Evolutionary conservation across 2,329 filamentous ascomycete genomes (phyloP), one percentile per base, ranked within the genome.

Genomic region (Corinectria fuckeliana): DNA sequence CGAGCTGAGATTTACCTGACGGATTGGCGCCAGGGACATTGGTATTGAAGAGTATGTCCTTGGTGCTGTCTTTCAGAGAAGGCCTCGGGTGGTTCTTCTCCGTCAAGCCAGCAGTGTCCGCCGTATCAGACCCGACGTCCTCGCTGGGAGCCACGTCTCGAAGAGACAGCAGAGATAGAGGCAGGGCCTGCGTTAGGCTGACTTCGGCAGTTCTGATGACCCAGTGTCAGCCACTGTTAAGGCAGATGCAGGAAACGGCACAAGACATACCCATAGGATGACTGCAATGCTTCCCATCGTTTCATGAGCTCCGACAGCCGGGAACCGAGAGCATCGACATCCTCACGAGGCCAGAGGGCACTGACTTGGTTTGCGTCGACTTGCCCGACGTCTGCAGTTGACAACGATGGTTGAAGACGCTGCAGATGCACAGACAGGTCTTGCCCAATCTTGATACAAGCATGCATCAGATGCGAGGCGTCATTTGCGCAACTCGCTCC

Each of bases 371-470:
- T 30, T 1, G 4, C 23, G 5, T 63, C 45, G 38, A 68, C 13
- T 14, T 41, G 21, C 5, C 3, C 34, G 6, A 49, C n/a, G 26
- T 49, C 48, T 9, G 39, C 48, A 39, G 21, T 34, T 6, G 49
- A 23, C 10, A 44, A 49, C 1, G 36, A 45, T 10, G 38, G 30
- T 3, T 56, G 45, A 13, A 60, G 30, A 14, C 60, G 64, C 39
- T 56, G 54, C 34, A 72, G 38, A 39, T 71, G 69, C 6, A 72
- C 34, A 1, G 62, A 20, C 7, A 74, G 44, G 14, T 70, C 72
- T 25, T 62, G 54, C n/a, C 62, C 68, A 18, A 74, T 63, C 49
- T 70, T 71, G 62, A 60, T 44, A 28, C 66, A 72, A 20, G 64
- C 58, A 38, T n/a, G 41, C 9, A 50, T n/a, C 30, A 59, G 3